phyloP scores from a whole-genome alignment of 129 eudicot genomes.

The Pulicaria dysenterica region DNA sequence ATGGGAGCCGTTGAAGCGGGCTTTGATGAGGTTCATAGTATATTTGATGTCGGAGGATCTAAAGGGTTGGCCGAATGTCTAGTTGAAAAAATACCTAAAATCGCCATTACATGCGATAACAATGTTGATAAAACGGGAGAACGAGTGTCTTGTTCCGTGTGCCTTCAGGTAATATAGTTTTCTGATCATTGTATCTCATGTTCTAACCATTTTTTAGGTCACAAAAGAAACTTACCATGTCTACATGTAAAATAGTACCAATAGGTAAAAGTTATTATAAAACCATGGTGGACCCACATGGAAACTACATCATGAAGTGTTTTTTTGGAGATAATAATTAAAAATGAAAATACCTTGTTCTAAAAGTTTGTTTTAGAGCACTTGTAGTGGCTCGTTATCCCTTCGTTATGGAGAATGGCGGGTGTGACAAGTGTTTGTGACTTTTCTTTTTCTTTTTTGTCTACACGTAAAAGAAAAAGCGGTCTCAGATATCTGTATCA shows the following conservation, averaged over 20 bases:
- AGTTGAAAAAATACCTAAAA: conserved; percentile 69
- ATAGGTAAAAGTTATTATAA: neutral
- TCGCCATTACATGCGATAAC: conserved; percentile 53
- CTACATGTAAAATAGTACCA: neutral
- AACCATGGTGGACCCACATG: neutral
- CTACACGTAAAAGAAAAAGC: too few species aligned
- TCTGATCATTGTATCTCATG: neutral
- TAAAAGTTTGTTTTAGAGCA: too few species aligned
- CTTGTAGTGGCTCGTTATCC: neutral
- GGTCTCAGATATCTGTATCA: too few species aligned
- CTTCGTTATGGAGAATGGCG: neutral
- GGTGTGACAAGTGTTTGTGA: too few species aligned
- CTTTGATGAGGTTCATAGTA: conserved; percentile 69
- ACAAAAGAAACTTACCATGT: neutral
- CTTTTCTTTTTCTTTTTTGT: too few species aligned
- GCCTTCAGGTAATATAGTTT: conserved; percentile 65
- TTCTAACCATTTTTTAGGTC: neutral
- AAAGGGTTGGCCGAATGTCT: conserved; percentile 71
- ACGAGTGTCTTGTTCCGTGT: conserved; percentile 71
- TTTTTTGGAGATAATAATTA: too few species aligned
- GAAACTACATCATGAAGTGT: neutral
- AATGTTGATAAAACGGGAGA: conserved; percentile 73
- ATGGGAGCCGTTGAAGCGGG: conserved; percentile 85
- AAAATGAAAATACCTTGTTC: too few species aligned
- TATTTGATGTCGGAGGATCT: conserved; percentile 70